Evolutionary conservation across 2,329 filamentous ascomycete species (phyloP).

Genomic region (Cladosporium phlei): DNA sequence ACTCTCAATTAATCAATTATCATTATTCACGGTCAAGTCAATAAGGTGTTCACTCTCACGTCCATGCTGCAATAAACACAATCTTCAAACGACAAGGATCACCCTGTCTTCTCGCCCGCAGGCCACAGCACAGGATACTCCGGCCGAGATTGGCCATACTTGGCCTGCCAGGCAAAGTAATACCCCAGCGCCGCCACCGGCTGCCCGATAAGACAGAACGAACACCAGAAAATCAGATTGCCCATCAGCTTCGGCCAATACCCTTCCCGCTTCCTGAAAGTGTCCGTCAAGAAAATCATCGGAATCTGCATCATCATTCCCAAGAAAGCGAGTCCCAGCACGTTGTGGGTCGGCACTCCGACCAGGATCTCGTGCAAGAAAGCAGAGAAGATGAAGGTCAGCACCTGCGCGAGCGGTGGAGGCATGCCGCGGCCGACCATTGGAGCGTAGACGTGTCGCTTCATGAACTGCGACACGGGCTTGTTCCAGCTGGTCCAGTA

Average conservation of each 20-base stretch:
- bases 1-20: too few species aligned
- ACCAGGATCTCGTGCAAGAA: slow-evolving; percentile 88
- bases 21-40: too few species aligned
- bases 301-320: slow-evolving; percentile 94
- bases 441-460: slow-evolving; percentile 85
- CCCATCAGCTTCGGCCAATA: slow-evolving; percentile 74
- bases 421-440: slow-evolving; percentile 80
- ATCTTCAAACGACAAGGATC: too few species aligned
- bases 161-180: slow-evolving; percentile 98
- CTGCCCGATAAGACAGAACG: slow-evolving; percentile 92
- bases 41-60: too few species aligned
- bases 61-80: too few species aligned
- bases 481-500: slow-evolving; percentile 99
- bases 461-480: slow-evolving; percentile 95
- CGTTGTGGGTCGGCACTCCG: slow-evolving; percentile 77
- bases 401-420: slow-evolving; percentile 63
- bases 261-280: slow-evolving; percentile 72
- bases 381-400: slow-evolving; percentile 85
- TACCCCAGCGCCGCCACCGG: slow-evolving; percentile 88
- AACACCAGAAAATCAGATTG: slow-evolving; percentile 94
- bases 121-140: slow-evolving; percentile 14
- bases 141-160: slow-evolving; percentile 60
- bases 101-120: background rate
- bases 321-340: slow-evolving; percentile 75
- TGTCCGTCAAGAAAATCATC: slow-evolving; percentile 74